Conservation (phyloP, 352 stramenopile species). For the Phytophthora syringae region DNA sequence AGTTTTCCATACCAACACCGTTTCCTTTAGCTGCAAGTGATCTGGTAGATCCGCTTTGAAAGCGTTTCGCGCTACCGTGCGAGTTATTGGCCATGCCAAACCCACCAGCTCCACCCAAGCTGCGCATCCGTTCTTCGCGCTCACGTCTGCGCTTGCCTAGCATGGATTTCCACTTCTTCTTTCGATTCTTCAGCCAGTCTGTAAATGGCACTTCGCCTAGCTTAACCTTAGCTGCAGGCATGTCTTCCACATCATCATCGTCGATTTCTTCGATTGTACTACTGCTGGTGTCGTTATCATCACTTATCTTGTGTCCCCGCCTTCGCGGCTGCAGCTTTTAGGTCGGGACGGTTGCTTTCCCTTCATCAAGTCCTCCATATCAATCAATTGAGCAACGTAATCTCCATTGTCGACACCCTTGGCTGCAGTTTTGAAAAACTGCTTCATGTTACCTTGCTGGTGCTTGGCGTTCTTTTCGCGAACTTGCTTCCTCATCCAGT, state of each 20-base stretch:
- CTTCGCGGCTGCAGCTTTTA: constrained; percentile 18
- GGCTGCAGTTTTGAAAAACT: constrained; percentile 80
- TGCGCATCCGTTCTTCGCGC: constrained; percentile 56
- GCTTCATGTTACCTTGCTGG: constrained; percentile 87
- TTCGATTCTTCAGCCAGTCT: constrained; percentile 73
- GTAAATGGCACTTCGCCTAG: constrained; percentile 66
- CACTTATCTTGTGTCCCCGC: constrained; percentile 18
- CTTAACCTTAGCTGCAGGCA: constrained; percentile 40
- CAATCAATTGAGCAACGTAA: constrained; percentile 70
- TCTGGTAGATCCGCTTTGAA: constrained; percentile 37
- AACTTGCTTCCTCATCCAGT: constrained; percentile 96
- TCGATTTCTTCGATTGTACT: constrained; percentile 39
- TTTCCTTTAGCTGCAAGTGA: constrained; percentile 26
- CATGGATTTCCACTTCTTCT: constrained; percentile 75
- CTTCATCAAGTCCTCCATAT: constrained; percentile 71
- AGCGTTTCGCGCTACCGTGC: constrained; percentile 44
- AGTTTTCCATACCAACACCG: constrained; percentile 83
- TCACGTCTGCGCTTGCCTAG: constrained; percentile 64
- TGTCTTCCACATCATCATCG: constrained; percentile 21
- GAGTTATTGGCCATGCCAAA: constrained; percentile 39
- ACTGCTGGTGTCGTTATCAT: constrained; percentile 14
- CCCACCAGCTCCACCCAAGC: constrained; percentile 27
- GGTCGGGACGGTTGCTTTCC: constrained; percentile 22
- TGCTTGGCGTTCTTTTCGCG: constrained; percentile 88
- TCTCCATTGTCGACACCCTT: constrained; percentile 39